Base-by-base conservation (phyloP, 106 monocot genomes). In the Dendrobium officinale region DNA sequence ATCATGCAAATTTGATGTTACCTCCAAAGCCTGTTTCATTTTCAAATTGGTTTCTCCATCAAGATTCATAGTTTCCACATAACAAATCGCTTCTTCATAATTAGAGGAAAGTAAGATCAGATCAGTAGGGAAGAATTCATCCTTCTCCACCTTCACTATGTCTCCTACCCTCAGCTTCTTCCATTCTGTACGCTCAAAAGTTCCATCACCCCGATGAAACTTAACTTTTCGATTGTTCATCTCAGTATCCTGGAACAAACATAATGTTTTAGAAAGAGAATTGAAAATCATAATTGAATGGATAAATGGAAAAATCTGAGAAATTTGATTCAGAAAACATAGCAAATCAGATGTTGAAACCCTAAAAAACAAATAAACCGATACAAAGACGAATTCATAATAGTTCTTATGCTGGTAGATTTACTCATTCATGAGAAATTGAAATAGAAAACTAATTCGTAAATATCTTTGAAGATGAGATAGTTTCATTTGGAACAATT, bases 51-150 rank as follows among this genome's bases (percentile, higher is more conserved):
- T 96, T 79, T 96, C 96, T 66, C 96, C 93, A 55, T 96, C 96
- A 41, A 96, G 88, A 77, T 96, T 96, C 88, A 90, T 96, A n/a
- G 96, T 96, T 81, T 96, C 96, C 13, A 96, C 96, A 86, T 96
- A 96, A 55, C 96, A 96, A 4, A 96, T 93, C 24, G 89, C 93
- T 73, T 96, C 91, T 5, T 93, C 91, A 80, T 93, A 96, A 58
- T 90, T 93, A 6, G 96, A 96, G 37, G 96, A 93, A 64, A 96
- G 90, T 68, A 96, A 81, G 73, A 96, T 42, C 24, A 96, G 79
- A 45, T 96, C 96, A 43, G 96, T 92, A 74, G 96, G 96, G 49
- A 93, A 93, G 85, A 96, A 96, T 17, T 84, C 78, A 73, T 93
- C 96, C 77, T 96, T 96, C 80, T 93, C 91, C 55, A 96, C 93